Conservation (phyloP, 768 basidiomycete species). For the Omphalotus guepiniiformis region DNA sequence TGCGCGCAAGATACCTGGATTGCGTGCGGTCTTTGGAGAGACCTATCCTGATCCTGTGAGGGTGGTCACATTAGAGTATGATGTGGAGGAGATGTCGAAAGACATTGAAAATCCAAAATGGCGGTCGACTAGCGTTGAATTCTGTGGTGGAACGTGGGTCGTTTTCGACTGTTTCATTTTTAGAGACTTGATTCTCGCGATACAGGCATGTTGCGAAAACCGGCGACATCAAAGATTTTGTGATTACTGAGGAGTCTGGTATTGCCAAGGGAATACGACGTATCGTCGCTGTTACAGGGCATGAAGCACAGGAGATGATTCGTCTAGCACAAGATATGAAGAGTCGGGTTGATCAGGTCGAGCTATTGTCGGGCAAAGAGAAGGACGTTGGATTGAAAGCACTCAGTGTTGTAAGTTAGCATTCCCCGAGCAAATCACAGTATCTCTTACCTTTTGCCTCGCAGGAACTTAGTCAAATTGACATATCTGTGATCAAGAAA, state of each 20-base stretch:
- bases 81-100: slow-evolving; percentile 78
- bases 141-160: slow-evolving; percentile 95
- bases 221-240: slow-evolving; percentile 94
- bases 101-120: slow-evolving; percentile 90
- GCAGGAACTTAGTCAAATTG: slow-evolving; percentile 85
- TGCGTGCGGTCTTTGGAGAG: slow-evolving; percentile 97
- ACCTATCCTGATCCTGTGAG: slow-evolving; percentile 97
- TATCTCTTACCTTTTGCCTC: slow-evolving; percentile 7
- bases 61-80: slow-evolving; percentile 87
- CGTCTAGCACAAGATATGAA: slow-evolving; percentile 62
- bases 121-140: slow-evolving; percentile 89
- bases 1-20: slow-evolving; percentile 86
- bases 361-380: slow-evolving; percentile 60
- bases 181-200: slow-evolving; percentile 1
- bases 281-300: slow-evolving; percentile 90
- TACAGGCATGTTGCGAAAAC: slow-evolving; percentile 90
- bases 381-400: slow-evolving; percentile 89
- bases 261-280: slow-evolving; percentile 98
- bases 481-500: slow-evolving; percentile 85
- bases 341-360: slow-evolving; percentile 57
- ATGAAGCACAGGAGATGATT: slow-evolving; percentile 83
- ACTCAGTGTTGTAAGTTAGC: slow-evolving; percentile 59
- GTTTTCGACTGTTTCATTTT: not conserved
- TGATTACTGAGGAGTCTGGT: slow-evolving; percentile 92
- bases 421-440: not conserved